Evolutionary conservation across 345 rosid species (phyloP).

Genomic region (Eucalyptus cloeziana): DNA sequence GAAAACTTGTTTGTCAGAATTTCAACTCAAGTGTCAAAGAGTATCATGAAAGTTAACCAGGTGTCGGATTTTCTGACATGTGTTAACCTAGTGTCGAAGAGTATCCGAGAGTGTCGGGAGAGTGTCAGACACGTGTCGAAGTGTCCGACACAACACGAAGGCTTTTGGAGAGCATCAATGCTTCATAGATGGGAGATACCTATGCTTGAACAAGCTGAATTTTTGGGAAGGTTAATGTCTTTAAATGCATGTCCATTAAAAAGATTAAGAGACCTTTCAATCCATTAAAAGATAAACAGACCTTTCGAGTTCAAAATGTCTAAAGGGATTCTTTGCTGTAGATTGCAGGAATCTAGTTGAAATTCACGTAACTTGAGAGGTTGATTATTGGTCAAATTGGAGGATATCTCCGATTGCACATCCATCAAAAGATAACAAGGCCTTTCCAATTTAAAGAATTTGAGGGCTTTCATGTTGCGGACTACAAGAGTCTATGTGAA

Average conservation of each 20-base stretch:
- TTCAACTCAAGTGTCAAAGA: too few species aligned
- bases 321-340: not conserved
- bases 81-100: accelerated
- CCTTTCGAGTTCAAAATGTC: not conserved
- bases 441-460: not conserved
- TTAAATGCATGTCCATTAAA: not conserved
- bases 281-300: not conserved
- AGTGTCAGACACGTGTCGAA: accelerated
- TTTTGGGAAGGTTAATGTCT: not conserved
- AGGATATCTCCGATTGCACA: not conserved
- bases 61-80: too few species aligned
- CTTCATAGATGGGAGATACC: too few species aligned
- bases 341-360: not conserved
- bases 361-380: not conserved
- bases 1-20: too few species aligned
- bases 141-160: too few species aligned
- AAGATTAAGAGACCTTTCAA: not conserved
- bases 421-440: not conserved
- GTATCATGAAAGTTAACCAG: too few species aligned
- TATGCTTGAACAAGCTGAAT: too few species aligned
- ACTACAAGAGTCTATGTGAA: not conserved
- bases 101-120: accelerated
- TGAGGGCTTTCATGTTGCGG: not conserved
- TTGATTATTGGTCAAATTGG: not conserved
- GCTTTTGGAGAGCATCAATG: too few species aligned